These are phyloP conservation scores for Trichomonas vaginalis DNA, from an alignment of 208 protist genomes.

Conservation along the genomic window DNA sequence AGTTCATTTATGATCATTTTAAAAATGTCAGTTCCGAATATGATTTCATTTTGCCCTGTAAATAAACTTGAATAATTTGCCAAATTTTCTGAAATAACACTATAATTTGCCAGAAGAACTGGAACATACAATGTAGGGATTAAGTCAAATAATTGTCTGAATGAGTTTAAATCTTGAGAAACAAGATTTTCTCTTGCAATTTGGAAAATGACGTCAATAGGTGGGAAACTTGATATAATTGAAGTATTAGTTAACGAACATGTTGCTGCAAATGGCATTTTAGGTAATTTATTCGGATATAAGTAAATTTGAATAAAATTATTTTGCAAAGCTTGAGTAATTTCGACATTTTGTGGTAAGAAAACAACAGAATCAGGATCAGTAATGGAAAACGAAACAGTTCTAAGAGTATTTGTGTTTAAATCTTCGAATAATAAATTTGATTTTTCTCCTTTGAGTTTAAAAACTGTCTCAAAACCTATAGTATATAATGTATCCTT, in stretches of 20 bases:
- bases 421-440: neutral
- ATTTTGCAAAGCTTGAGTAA: neutral
- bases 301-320: neutral
- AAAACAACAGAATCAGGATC: neutral
- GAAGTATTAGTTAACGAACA: neutral
- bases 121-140: neutral
- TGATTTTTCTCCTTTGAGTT: neutral
- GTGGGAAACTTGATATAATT: neutral
- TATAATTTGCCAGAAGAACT: neutral
- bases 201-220: neutral
- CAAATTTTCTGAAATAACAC: neutral
- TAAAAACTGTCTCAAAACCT: neutral
- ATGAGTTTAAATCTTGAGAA: neutral
- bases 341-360: neutral
- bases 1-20: neutral
- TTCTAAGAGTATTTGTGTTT: neutral
- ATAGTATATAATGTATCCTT: neutral
- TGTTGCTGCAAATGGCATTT: neutral
- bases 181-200: neutral
- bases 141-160: neutral
- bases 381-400: neutral
- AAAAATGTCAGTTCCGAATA: neutral
- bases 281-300: neutral
- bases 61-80: neutral
- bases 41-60: neutral